A percentile compares a stretch with the other conserved stretches of the same genome.
These are phyloP conservation scores for Populus pruinosa DNA, from an alignment of 345 rosid genomes.

Conservation along the genomic window DNA sequence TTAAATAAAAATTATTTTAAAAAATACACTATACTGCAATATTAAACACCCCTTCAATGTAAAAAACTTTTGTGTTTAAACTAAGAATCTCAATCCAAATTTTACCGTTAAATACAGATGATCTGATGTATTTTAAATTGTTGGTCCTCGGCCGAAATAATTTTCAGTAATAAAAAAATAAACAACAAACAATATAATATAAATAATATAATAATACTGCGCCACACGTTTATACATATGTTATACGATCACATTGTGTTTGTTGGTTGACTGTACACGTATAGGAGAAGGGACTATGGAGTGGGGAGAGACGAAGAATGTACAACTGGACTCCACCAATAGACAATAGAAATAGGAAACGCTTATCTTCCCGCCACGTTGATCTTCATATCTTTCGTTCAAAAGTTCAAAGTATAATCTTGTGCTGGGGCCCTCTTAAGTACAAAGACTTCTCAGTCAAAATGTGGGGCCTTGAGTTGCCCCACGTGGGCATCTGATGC, in stretches of 20 bases:
- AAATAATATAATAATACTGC: neutral
- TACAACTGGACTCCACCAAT: constrained; percentile 30
- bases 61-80: no score
- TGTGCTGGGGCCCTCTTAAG: neutral
- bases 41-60: no score
- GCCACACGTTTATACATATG: neutral
- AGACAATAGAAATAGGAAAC: no score
- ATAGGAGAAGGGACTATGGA: no score
- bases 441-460: constrained; percentile 15
- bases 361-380: constrained; percentile 13
- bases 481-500: constrained; percentile 18
- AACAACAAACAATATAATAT: neutral
- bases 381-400: neutral
- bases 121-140: neutral
- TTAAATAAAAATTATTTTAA: no score
- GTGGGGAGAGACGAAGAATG: neutral
- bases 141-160: neutral
- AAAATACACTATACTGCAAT: no score
- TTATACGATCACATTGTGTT: neutral
- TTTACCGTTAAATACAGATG: neutral
- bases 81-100: neutral
- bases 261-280: neutral
- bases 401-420: neutral
- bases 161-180: neutral
- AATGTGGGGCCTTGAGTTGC: constrained; percentile 2